Conservation (phyloP, 768 basidiomycete species). For the Hydnomerulius pinastri region DNA sequence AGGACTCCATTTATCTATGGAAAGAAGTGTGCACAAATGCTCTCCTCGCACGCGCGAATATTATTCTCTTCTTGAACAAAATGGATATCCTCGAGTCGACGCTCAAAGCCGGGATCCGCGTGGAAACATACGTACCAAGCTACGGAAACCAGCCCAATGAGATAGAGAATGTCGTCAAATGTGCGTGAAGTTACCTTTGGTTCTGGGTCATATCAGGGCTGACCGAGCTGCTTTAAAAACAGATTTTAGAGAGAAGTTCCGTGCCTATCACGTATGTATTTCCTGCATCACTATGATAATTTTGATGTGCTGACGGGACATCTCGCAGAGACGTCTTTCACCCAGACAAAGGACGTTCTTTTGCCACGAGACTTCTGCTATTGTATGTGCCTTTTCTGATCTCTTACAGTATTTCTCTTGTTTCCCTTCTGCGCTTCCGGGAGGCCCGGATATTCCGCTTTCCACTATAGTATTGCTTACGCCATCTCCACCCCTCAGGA, state of each 20-base stretch:
- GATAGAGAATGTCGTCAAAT: conserved; percentile 58
- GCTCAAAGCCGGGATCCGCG: conserved; percentile 54
- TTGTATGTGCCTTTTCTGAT: conserved; percentile 43
- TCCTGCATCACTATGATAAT: neutral
- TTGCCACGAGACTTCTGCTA: conserved; percentile 70
- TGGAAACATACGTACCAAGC: conserved; percentile 61
- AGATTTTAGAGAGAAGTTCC: conserved; percentile 76
- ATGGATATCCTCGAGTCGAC: conserved; percentile 61
- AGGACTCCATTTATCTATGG: conserved; percentile 77
- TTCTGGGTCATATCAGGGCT: neutral
- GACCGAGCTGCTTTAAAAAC: neutral
- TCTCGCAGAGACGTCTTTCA: conserved; percentile 53
- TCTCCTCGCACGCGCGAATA: conserved; percentile 57
- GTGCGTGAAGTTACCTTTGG: conserved; percentile 38
- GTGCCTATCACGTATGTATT: conserved; percentile 55
- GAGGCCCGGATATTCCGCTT: too few relatives aligned
- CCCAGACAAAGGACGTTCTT: conserved; percentile 61
- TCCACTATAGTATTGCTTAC: too few relatives aligned
- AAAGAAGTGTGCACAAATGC: conserved; percentile 65
- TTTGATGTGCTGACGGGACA: neutral
- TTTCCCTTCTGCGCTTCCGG: neutral
- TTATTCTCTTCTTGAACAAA: conserved; percentile 83
- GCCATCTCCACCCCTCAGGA: too few relatives aligned
- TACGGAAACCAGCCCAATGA: conserved; percentile 63
- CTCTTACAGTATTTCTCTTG: neutral